Percentiles rank a stretch among this genome's conserved stretches.
phyloP scores from a whole-genome alignment of 2,329 filamentous ascomycete species.

The Phyllachora maydis region DNA sequence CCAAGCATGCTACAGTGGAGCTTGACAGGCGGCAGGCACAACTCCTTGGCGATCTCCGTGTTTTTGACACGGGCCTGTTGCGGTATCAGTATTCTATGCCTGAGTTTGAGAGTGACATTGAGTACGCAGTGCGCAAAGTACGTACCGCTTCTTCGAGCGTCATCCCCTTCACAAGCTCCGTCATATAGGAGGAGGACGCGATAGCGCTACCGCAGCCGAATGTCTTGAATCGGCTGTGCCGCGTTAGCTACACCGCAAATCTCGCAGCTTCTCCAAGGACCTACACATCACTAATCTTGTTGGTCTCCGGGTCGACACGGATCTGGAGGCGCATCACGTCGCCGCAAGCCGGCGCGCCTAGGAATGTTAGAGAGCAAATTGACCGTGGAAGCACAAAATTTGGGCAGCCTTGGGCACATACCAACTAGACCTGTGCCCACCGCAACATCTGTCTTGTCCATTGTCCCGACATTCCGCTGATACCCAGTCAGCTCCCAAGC shows the following conservation, averaged over 20 bases:
- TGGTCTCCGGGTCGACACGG: constrained; percentile 69
- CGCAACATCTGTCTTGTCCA: constrained; percentile 54
- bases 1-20: constrained; percentile 82
- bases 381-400: no score
- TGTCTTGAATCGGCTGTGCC: constrained; percentile 50
- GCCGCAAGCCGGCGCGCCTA: constrained; percentile 53
- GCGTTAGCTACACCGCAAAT: no score
- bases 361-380: constrained; percentile 4
- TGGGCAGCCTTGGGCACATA: no score
- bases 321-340: constrained; percentile 93
- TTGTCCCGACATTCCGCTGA: constrained; percentile 30
- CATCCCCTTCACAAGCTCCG: constrained; percentile 89
- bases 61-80: constrained; percentile 61
- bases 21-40: constrained; percentile 60
- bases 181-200: constrained; percentile 84
- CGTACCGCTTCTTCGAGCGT: constrained; percentile 88
- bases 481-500: no score
- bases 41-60: constrained; percentile 93
- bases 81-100: no score
- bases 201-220: constrained; percentile 92
- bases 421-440: constrained; percentile 85
- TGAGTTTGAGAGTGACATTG: no score
- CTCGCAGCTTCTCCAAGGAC: no score
- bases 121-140: no score
- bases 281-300: constrained; percentile 84